Conservation (phyloP, 2,329 filamentous ascomycete genomes). For the Paracorniculantispora psalliotae region DNA sequence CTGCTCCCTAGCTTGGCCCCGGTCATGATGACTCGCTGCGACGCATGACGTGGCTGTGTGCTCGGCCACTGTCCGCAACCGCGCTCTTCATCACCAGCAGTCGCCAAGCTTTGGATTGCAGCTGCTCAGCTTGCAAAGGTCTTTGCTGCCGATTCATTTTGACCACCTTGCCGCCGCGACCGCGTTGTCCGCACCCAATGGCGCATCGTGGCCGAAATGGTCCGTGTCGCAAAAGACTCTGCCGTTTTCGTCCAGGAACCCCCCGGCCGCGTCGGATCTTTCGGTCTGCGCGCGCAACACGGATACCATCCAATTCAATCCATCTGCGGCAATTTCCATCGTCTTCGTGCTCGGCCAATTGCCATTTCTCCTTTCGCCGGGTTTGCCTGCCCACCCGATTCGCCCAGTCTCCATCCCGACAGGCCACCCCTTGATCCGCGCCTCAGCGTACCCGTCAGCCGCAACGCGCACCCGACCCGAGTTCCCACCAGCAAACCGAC, state of each 20-base stretch:
- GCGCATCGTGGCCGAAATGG: constrained; percentile 5
- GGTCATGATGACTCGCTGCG: not conserved
- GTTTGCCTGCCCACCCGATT: not conserved
- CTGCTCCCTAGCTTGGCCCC: not conserved
- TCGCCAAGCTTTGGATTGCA: not conserved
- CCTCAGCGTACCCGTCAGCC: constrained; percentile 12
- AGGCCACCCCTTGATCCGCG: not conserved
- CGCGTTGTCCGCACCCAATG: not conserved
- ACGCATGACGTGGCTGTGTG: constrained; percentile 7
- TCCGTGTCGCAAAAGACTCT: constrained; percentile 1
- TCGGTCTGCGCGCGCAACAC: not conserved
- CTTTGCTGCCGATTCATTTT: not conserved
- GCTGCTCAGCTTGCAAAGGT: not conserved
- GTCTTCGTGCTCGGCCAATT: not conserved
- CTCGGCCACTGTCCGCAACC: not conserved
- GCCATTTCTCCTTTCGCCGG: not conserved
- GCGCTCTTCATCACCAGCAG: not conserved
- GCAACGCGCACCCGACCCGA: not conserved
- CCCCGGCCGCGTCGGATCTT: not conserved
- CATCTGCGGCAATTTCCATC: not conserved
- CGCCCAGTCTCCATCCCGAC: not conserved
- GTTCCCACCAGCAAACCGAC: constrained; percentile 8
- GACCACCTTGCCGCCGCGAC: not conserved
- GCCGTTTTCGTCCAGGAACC: not conserved
- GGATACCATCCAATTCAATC: not conserved